phyloP scores from a whole-genome alignment of 2,329 filamentous ascomycete genomes.

The Calonectria hawksworthii region DNA sequence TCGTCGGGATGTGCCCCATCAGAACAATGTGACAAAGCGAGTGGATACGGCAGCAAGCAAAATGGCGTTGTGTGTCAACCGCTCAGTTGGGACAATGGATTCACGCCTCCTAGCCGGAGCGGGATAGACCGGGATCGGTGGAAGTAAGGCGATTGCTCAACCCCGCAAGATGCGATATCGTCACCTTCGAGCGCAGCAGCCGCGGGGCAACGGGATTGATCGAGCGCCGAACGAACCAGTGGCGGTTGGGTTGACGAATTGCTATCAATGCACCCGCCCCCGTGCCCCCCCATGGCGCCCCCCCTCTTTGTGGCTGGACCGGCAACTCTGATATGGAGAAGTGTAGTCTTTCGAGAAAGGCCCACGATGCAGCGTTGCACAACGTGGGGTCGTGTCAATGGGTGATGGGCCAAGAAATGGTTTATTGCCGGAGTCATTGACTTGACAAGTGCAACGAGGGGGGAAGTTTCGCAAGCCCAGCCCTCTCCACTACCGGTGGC shows the following conservation, averaged over 20 bases:
- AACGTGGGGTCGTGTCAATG: conserved; percentile 48
- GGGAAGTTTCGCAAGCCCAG: conserved; percentile 32
- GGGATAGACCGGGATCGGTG: conserved; percentile 46
- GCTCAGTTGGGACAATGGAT: conserved; percentile 42
- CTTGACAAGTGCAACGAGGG: conserved; percentile 33
- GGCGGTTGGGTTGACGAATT: conserved; percentile 32
- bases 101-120: conserved; percentile 38
- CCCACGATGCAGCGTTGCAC: conserved; percentile 43
- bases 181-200: conserved; percentile 39
- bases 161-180: conserved; percentile 43
- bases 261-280: conserved; percentile 33
- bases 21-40: conserved; percentile 30
- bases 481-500: conserved; percentile 33
- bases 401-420: conserved; percentile 42
- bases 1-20: conserved; percentile 36
- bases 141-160: conserved; percentile 36
- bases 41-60: conserved; percentile 37
- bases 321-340: conserved; percentile 33
- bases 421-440: conserved; percentile 33
- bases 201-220: conserved; percentile 45
- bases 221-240: conserved; percentile 37
- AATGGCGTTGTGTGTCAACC: conserved; percentile 42
- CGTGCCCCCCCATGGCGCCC: conserved; percentile 29
- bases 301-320: conserved; percentile 31
- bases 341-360: conserved; percentile 32